These are phyloP conservation scores for Debaryomyces sp. DNA, from an alignment of 1,139 yeast genomes.

Conservation along the genomic window DNA sequence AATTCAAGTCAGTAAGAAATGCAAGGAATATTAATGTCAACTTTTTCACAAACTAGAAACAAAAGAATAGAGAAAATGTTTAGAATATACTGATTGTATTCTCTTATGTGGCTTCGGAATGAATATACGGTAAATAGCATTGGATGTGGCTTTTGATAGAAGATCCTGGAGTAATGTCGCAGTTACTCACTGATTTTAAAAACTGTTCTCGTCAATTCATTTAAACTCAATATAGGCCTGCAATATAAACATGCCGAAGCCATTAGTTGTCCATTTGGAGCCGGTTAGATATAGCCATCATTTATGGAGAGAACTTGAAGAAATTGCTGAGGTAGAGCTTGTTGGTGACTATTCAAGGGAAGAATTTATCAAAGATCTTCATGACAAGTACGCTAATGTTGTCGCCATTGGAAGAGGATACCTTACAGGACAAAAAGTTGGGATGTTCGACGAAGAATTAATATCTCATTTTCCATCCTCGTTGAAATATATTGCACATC, in stretches of 20 bases:
- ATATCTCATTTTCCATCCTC: conserved; percentile 54
- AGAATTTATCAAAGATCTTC: conserved; percentile 45
- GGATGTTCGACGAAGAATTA: conserved; percentile 69
- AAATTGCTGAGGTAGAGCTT: conserved; percentile 45
- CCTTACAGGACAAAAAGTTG: conserved; percentile 48
- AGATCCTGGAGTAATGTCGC: too few species aligned
- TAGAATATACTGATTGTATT: too few species aligned
- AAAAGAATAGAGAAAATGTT: too few species aligned
- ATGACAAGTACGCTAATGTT: conserved; percentile 41
- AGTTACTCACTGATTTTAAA: too few species aligned
- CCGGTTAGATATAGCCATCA: conserved; percentile 47
- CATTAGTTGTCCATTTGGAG: background rate
- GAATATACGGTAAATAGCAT: too few species aligned
- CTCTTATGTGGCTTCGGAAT: too few species aligned
- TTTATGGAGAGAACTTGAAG: conserved; percentile 52
- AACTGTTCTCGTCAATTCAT: too few species aligned
- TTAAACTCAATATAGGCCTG: background rate
- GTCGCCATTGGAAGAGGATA: conserved; percentile 50
- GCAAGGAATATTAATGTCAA: too few species aligned
- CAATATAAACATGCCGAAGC: background rate
- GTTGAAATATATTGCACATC: conserved; percentile 63
- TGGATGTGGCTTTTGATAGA: too few species aligned
- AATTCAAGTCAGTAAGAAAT: too few species aligned
- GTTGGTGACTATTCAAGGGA: conserved; percentile 38
- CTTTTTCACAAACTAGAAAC: too few species aligned